A percentile compares a stretch with the other conserved stretches of the same genome.
These are phyloP conservation scores for Ogataea parapolymorpha DNA, from an alignment of 805 yeast genomes.

Conservation along the genomic window DNA sequence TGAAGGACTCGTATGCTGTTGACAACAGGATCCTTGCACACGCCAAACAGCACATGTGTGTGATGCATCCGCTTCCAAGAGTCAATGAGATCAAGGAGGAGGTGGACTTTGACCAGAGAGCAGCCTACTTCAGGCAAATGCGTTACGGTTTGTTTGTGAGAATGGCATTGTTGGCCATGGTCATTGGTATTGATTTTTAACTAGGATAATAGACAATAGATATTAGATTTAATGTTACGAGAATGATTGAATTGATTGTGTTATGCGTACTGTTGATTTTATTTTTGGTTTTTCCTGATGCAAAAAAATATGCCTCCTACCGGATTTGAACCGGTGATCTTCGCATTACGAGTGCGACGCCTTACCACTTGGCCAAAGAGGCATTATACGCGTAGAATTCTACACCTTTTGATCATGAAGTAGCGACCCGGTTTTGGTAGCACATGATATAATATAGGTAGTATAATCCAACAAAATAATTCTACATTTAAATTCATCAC, in stretches of 20 bases:
- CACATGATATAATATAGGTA: not conserved
- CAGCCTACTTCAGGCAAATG: constrained; percentile 99
- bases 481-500: not conserved
- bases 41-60: constrained; percentile 98
- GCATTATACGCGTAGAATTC: constrained; percentile 23
- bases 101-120: constrained; percentile 98
- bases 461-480: not conserved
- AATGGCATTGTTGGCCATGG: constrained; percentile 98
- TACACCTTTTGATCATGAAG: not conserved
- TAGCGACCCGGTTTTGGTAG: not conserved
- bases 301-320: constrained; percentile 34
- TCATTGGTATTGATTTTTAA: constrained; percentile 86
- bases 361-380: constrained; percentile 46
- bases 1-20: constrained; percentile 87
- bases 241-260: not conserved
- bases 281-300: constrained; percentile 3
- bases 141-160: constrained; percentile 96
- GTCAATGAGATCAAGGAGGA: constrained; percentile 95
- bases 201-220: constrained; percentile 28
- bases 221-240: not conserved
- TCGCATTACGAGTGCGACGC: constrained; percentile 47
- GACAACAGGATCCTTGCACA: constrained; percentile 86
- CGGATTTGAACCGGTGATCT: constrained; percentile 45
- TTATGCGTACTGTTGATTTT: no score
- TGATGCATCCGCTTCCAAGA: constrained; percentile 98